Evolutionary conservation across 208 protist species (phyloP).

Genomic region (Vickermania ingenoplastis): DNA sequence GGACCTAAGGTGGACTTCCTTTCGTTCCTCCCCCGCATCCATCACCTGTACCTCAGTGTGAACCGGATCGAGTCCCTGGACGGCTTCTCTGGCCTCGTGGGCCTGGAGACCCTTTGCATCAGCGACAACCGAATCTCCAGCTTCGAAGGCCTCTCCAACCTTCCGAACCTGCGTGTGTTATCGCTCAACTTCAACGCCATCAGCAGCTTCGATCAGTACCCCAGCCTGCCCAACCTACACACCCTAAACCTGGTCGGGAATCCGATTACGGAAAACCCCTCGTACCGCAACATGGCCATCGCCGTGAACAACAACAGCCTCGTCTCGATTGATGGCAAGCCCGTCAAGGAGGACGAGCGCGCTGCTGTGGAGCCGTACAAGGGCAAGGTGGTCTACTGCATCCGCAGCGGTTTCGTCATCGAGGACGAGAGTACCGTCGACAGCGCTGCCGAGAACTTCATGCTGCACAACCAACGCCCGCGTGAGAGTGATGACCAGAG

Average conservation of each 20-base stretch:
- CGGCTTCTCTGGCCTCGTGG: conserved; percentile 66
- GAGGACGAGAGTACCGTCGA: conserved; percentile 73
- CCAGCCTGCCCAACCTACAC: conserved; percentile 76
- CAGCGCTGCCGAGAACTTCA: conserved; percentile 68
- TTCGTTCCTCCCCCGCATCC: conserved; percentile 58
- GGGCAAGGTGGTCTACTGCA: conserved; percentile 85
- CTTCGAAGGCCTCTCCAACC: conserved; percentile 81
- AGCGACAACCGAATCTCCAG: conserved; percentile 87
- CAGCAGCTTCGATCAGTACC: conserved; percentile 78
- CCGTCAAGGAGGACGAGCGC: conserved; percentile 79
- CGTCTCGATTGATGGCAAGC: conserved; percentile 81
- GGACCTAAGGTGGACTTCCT: conserved; percentile 79
- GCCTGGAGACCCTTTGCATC: conserved; percentile 85
- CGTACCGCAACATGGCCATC: conserved; percentile 89
- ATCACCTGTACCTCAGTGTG: conserved; percentile 89
- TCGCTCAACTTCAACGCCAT: conserved; percentile 92
- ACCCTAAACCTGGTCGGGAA: conserved; percentile 89
- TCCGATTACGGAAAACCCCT: conserved; percentile 72
- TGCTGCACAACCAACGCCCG: conserved; percentile 78
- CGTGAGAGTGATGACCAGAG: conserved; percentile 33
- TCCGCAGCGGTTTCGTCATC: conserved; percentile 84
- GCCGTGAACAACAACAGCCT: conserved; percentile 69
- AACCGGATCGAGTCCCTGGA: conserved; percentile 87
- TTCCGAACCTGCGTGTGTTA: conserved; percentile 84
- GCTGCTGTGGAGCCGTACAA: conserved; percentile 78